Conservation (phyloP, 164 flowering plant genomes). For the Chimonanthus salicifolius region DNA sequence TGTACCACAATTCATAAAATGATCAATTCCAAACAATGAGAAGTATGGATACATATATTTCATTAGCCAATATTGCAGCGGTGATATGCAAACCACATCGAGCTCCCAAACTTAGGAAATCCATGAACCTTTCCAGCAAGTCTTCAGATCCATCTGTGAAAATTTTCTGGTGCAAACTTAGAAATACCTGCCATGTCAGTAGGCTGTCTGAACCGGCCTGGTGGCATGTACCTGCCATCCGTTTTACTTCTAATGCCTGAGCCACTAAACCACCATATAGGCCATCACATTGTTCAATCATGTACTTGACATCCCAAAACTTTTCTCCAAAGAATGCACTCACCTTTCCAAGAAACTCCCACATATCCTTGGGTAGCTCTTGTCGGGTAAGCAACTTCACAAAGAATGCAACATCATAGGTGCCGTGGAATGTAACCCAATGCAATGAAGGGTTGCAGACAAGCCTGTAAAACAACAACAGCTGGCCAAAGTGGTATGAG, state of each 20-base stretch:
- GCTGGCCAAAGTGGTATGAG: slow-evolving; percentile 39
- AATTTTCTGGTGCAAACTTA: slow-evolving; percentile 25
- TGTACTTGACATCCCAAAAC: slow-evolving; percentile 50
- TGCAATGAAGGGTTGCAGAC: slow-evolving; percentile 10
- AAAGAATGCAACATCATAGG: slow-evolving; percentile 56
- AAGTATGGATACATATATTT: too few species aligned
- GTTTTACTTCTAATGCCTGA: slow-evolving; percentile 22
- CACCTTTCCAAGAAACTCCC: slow-evolving; percentile 27
- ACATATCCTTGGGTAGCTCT: slow-evolving; percentile 26
- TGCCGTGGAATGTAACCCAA: slow-evolving; percentile 61
- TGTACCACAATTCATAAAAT: too few species aligned
- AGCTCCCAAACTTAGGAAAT: too few species aligned
- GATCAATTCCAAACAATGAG: too few species aligned
- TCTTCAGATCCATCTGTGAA: not conserved
- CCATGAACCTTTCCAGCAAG: too few species aligned
- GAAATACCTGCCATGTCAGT: slow-evolving; percentile 41
- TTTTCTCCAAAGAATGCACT: slow-evolving; percentile 30
- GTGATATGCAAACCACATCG: too few species aligned
- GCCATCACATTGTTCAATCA: slow-evolving; percentile 33
- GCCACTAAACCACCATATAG: slow-evolving; percentile 42
- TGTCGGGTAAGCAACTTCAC: slow-evolving; percentile 36
- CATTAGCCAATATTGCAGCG: too few species aligned
- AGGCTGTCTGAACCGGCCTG: slow-evolving; percentile 67
- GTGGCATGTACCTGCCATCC: slow-evolving; percentile 44
- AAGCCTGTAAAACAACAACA: slow-evolving; percentile 33